Evolutionary conservation across 2,329 filamentous ascomycete genomes (phyloP).

Genomic region (Ophiostoma angusticollis): DNA sequence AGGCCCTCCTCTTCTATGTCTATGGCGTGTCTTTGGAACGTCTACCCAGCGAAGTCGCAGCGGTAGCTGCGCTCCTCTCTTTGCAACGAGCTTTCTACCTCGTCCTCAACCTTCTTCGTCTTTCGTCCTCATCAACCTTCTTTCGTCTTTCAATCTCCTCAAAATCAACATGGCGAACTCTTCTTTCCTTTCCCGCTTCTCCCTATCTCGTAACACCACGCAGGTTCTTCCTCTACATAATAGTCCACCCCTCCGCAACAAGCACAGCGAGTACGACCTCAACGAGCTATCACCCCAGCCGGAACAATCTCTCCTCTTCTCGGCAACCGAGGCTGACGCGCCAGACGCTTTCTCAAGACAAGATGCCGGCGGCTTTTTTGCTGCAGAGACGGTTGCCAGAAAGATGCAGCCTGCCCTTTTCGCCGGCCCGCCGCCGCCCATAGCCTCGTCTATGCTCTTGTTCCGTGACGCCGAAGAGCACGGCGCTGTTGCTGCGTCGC

Average conservation of each 20-base stretch:
- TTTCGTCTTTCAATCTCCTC: not conserved
- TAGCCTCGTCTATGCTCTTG: slow-evolving; percentile 29
- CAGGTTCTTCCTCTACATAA: slow-evolving; percentile 19
- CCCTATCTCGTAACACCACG: slow-evolving; percentile 15
- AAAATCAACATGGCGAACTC: slow-evolving; percentile 12
- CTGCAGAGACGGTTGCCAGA: too few relatives aligned
- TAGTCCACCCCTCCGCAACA: slow-evolving; percentile 16
- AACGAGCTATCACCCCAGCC: slow-evolving; percentile 21
- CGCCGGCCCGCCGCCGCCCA: slow-evolving; percentile 37
- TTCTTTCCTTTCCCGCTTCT: slow-evolving; percentile 21
- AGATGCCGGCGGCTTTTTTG: too few relatives aligned
- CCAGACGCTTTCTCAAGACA: too few relatives aligned
- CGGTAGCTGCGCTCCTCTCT: not conserved
- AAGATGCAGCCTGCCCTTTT: slow-evolving; percentile 26
- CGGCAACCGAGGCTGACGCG: slow-evolving; percentile 7
- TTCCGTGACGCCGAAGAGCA: slow-evolving; percentile 22
- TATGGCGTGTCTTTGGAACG: not conserved
- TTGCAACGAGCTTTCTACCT: not conserved
- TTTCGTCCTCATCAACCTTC: not conserved
- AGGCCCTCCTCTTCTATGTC: not conserved
- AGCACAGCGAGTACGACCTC: slow-evolving; percentile 23
- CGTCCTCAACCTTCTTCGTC: too few relatives aligned
- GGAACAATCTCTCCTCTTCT: slow-evolving; percentile 16
- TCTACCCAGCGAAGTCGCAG: not conserved
- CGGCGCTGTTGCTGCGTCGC: not conserved